A percentile compares a stretch with the other conserved stretches of the same genome.
phyloP scores from a whole-genome alignment of 2,329 filamentous ascomycete species.

The Didymella arachidicola region DNA sequence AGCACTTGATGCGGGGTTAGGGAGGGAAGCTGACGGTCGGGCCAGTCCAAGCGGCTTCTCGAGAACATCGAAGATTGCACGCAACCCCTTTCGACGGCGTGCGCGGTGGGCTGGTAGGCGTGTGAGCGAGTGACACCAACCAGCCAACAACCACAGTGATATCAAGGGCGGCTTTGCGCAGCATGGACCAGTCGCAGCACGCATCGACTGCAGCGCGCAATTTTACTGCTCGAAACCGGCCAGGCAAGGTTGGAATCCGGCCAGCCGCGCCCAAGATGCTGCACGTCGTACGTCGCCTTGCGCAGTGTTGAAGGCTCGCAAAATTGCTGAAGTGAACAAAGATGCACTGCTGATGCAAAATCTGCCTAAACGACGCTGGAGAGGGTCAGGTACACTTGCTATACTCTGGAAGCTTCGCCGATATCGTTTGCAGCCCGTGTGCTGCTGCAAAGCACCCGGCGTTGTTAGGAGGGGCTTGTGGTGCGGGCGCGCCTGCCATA shows the following conservation, averaged over 20 bases:
- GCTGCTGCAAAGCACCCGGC: conserved; percentile 26
- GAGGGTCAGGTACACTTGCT: conserved; percentile 5
- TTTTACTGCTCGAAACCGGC: conserved; percentile 16
- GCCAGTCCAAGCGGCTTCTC: conserved; percentile 18
- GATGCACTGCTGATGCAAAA: not conserved
- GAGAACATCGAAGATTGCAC: conserved; percentile 20
- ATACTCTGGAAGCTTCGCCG: conserved; percentile 6
- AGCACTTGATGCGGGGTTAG: conserved; percentile 21
- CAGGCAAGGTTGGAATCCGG: conserved; percentile 17
- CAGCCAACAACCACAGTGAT: conserved; percentile 16
- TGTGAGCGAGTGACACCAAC: conserved; percentile 19
- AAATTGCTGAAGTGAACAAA: not conserved
- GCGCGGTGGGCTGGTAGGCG: conserved; percentile 11
- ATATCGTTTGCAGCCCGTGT: conserved; percentile 23
- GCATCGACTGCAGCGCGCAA: conserved; percentile 17
- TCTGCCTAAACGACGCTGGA: not conserved
- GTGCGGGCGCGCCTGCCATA: conserved; percentile 21
- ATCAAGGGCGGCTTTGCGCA: conserved; percentile 21
- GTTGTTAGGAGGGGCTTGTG: conserved; percentile 22
- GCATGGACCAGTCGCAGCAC: conserved; percentile 20
- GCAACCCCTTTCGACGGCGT: conserved; percentile 17
- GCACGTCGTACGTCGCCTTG: conserved; percentile 12
- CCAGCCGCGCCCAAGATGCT: conserved; percentile 14
- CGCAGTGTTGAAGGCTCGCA: conserved; percentile 9
- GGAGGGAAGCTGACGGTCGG: conserved; percentile 17